These are phyloP conservation scores for Ogataea pilisensis DNA, from an alignment of 805 yeast genomes.

Conservation along the genomic window DNA sequence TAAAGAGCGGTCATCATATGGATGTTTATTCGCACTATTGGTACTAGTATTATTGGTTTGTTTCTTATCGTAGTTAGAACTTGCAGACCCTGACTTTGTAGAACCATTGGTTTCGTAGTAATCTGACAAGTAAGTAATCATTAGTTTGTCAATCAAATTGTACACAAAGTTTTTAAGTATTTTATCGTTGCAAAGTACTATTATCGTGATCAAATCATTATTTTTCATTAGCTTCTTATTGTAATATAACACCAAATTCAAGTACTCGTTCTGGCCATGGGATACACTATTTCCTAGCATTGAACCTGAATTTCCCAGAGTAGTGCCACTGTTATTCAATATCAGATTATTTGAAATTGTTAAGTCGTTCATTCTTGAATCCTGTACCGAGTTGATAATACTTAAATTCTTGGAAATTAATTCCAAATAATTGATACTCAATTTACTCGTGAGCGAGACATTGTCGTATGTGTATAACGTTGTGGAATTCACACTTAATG, in stretches of 20 bases:
- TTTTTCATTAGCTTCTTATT: constrained; percentile 42
- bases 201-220: constrained; percentile 49
- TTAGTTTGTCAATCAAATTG: constrained; percentile 44
- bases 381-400: constrained; percentile 44
- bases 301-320: constrained; percentile 20
- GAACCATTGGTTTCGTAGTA: constrained; percentile 11
- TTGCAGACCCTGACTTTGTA: constrained; percentile 29
- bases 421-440: constrained; percentile 50
- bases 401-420: constrained; percentile 51
- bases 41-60: background rate
- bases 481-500: constrained; percentile 44
- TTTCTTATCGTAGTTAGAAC: constrained; percentile 13
- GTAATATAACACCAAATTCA: constrained; percentile 38
- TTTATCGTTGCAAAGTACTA: constrained; percentile 41
- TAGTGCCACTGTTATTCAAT: constrained; percentile 17
- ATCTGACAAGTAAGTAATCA: constrained; percentile 38
- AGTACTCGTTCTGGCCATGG: constrained; percentile 26
- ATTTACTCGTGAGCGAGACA: constrained; percentile 35
- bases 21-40: constrained; percentile 8
- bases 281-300: background rate
- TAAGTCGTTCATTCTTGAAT: constrained; percentile 27
- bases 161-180: constrained; percentile 44
- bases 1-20: background rate
- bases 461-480: constrained; percentile 58
- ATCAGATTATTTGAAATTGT: constrained; percentile 19